phyloP scores from a whole-genome alignment of 2,329 filamentous ascomycete genomes.

The Xylaria hypoxylon region DNA sequence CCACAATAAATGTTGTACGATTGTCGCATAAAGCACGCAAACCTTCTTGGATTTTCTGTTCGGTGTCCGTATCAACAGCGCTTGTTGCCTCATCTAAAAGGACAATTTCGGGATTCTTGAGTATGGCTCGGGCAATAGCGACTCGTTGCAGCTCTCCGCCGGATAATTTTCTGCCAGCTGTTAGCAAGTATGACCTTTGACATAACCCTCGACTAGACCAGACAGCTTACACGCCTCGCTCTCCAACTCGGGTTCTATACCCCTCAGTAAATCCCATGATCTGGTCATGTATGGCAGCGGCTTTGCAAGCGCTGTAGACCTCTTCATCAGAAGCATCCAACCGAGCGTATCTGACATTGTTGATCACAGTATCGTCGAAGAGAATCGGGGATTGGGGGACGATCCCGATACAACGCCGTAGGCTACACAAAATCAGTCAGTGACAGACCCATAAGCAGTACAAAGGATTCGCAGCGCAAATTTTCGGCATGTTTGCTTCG shows the following conservation, averaged over 20 bases:
- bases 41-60: constrained; percentile 74
- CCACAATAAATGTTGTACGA: constrained; percentile 75
- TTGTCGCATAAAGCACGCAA: constrained; percentile 68
- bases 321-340: constrained; percentile 61
- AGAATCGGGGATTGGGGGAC: constrained; percentile 60
- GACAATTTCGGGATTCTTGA: constrained; percentile 80
- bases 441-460: neutral
- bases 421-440: constrained; percentile 44
- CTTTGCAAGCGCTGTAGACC: constrained; percentile 63
- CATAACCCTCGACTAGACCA: neutral
- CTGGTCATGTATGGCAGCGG: constrained; percentile 66
- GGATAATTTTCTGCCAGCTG: constrained; percentile 65
- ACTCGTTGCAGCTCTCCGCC: constrained; percentile 75
- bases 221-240: constrained; percentile 59
- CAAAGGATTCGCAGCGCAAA: neutral
- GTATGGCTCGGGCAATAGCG: constrained; percentile 76
- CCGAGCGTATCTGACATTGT: constrained; percentile 66
- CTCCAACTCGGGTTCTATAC: constrained; percentile 65
- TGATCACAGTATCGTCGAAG: constrained; percentile 67
- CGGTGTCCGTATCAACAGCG: constrained; percentile 77
- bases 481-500: neutral
- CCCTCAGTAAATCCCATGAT: constrained; percentile 65
- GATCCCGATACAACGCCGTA: constrained; percentile 58
- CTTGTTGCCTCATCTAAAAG: constrained; percentile 84
- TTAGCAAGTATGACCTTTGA: constrained; percentile 30